A percentile compares a stretch with the other conserved stretches of the same genome.
phyloP scores from a whole-genome alignment of 108 stramenopile species.

The Nannochloropsis oceanica region DNA sequence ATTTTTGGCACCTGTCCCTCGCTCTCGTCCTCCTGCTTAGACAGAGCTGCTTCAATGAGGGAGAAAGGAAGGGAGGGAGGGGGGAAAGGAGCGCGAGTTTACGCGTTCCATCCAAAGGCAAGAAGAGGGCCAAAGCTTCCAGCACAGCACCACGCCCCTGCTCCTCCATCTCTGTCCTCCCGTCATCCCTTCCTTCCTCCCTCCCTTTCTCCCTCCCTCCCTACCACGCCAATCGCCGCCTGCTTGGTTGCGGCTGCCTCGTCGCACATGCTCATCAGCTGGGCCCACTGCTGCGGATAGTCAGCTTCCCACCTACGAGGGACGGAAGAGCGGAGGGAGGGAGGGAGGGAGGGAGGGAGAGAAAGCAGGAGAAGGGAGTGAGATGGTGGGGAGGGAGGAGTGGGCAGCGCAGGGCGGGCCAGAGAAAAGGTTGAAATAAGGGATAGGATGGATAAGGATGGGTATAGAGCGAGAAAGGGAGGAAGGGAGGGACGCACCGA shows the following conservation, averaged over 20 bases:
- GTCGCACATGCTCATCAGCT: neutral
- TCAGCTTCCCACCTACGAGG: neutral
- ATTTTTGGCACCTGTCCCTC: no score
- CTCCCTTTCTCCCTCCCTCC: neutral
- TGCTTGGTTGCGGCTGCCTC: neutral
- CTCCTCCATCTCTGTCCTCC: neutral
- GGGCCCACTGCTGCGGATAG: neutral
- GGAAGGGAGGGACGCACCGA: neutral
- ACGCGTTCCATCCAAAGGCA: no score
- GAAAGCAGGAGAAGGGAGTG: neutral
- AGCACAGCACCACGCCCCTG: neutral
- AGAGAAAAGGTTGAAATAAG: no score
- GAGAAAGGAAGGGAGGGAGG: no score
- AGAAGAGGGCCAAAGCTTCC: no score
- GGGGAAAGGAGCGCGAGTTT: no score
- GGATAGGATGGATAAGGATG: neutral
- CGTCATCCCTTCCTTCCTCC: neutral
- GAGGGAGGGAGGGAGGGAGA: neutral
- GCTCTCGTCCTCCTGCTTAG: no score
- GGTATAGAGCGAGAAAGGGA: neutral
- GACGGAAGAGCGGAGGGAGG: neutral
- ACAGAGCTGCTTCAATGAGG: no score
- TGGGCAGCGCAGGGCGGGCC: neutral
- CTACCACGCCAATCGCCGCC: neutral
- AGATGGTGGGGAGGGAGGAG: neutral